Evolutionary conservation across 1,139 yeast species (phyloP).

Genomic region (Blastobotrys malaysiensis): DNA sequence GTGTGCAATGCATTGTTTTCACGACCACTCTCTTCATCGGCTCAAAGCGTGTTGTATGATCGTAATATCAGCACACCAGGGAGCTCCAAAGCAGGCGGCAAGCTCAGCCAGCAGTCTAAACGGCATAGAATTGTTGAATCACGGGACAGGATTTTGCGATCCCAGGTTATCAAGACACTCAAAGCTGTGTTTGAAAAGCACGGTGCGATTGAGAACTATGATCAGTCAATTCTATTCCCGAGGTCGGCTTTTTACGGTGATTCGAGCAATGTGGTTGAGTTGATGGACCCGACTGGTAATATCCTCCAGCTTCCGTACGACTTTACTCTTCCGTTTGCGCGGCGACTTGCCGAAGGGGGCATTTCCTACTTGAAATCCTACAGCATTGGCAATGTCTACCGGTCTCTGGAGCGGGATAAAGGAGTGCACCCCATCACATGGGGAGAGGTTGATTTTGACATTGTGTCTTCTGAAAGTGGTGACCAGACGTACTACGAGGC

Average conservation of each 20-base stretch:
- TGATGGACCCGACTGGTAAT: constrained; percentile 79
- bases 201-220: constrained; percentile 74
- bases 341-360: constrained; percentile 62
- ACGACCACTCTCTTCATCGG: constrained; percentile 68
- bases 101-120: neutral
- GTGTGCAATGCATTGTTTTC: constrained; percentile 80
- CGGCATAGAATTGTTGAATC: constrained; percentile 13
- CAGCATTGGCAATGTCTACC: constrained; percentile 74
- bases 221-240: constrained; percentile 65
- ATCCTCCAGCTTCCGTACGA: constrained; percentile 87
- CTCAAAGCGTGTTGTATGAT: constrained; percentile 78
- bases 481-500: constrained; percentile 66
- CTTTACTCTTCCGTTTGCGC: constrained; percentile 80
- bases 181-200: constrained; percentile 62
- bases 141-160: constrained; percentile 30
- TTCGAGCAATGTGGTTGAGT: constrained; percentile 61
- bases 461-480: constrained; percentile 39
- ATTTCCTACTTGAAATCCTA: constrained; percentile 53
- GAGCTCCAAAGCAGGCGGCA: neutral
- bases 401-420: constrained; percentile 51
- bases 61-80: constrained; percentile 27
- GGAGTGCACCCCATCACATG: constrained; percentile 74
- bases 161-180: constrained; percentile 49
- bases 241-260: constrained; percentile 66
- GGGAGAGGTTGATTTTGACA: constrained; percentile 82